Evolutionary conservation across 805 yeast genomes (phyloP), one percentile per base, ranked within the genome.

Genomic region (Metschnikowia kofuensis): DNA sequence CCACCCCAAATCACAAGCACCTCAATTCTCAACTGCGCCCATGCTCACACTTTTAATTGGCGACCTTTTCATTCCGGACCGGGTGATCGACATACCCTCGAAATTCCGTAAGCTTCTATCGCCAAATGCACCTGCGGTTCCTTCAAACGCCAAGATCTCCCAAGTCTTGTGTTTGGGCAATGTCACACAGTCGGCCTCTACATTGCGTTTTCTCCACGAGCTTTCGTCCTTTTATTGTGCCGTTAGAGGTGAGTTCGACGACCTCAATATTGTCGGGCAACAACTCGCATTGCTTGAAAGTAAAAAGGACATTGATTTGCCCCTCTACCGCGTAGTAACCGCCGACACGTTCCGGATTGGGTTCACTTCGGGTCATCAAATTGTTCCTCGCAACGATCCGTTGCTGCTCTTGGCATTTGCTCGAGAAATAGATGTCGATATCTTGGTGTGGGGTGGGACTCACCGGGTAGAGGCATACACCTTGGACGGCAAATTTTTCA

Each of bases 381-480:
- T 90, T 1, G 84, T 91, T 8, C 98, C 99, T 1, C 82, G 83
- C 51, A 83, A 82, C 40, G 98, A 94, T 61, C 96, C 97, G 4
- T 80, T 91, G 58, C 84, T 95, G 42, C 72, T 94, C 47, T 74
- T 89, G 52, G 80, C 87, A 0, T 77, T 87, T 51, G 97, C 98
- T 1, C 77, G 99, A 51, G 89, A 89, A 68, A 76, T 91, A 75
- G 95, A 91, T 63, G 97, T 88, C 36, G 98, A 94, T 66, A 79
- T 94, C 6, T 72, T 94, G 55, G 74, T 94, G 12, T 89, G 94
- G 87, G 97, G 98, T 12, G 96, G 96, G 0, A 86, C 96, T 1
- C 96, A 89, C 64, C 81, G 83, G 55, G 95, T 89, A 5, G 98
- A 92, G 62, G 97, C 97, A 0, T 92, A 90, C 61, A 87, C 94